Evolutionary conservation across 495 filamentous ascomycete genomes (phyloP).

Genomic region (Aspergillus carlsbadensis): DNA sequence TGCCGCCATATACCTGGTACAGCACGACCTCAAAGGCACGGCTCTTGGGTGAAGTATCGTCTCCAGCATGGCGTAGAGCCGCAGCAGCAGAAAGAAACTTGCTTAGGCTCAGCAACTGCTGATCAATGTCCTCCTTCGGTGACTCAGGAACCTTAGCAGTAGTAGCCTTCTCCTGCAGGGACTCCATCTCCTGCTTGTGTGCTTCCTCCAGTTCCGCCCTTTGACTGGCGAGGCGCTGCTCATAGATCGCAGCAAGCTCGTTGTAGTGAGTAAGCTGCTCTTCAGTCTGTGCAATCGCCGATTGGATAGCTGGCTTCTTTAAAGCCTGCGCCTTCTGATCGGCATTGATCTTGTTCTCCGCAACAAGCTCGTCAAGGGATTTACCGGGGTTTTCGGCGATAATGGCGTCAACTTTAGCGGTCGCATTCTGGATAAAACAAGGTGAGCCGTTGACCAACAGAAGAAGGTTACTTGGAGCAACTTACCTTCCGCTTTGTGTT

Average conservation of each 20-base stretch:
- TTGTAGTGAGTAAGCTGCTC: slow-evolving; percentile 83
- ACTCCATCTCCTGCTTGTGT: slow-evolving; percentile 69
- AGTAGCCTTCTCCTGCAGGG: slow-evolving; percentile 63
- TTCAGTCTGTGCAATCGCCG: slow-evolving; percentile 70
- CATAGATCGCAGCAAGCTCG: slow-evolving; percentile 77
- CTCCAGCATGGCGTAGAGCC: slow-evolving; percentile 62
- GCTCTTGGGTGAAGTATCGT: slow-evolving; percentile 67
- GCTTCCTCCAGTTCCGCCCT: slow-evolving; percentile 70
- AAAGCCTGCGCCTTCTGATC: slow-evolving; percentile 87
- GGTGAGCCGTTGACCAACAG: slow-evolving; percentile 8
- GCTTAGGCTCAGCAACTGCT: slow-evolving; percentile 63
- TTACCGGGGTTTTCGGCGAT: slow-evolving; percentile 73
- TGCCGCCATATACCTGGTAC: slow-evolving; percentile 84
- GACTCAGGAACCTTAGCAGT: slow-evolving; percentile 62
- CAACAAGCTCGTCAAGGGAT: slow-evolving; percentile 81
- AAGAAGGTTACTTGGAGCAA: slow-evolving; percentile 11
- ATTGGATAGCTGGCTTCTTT: slow-evolving; percentile 86
- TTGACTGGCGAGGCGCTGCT: slow-evolving; percentile 62
- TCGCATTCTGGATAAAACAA: slow-evolving; percentile 57
- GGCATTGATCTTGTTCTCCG: slow-evolving; percentile 78
- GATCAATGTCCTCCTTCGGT: slow-evolving; percentile 48
- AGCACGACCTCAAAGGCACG: slow-evolving; percentile 89
- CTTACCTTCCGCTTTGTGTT: slow-evolving; percentile 85
- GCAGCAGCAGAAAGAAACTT: slow-evolving; percentile 81
- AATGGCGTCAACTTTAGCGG: slow-evolving; percentile 74